Base-by-base conservation (phyloP, 352 stramenopile genomes). In the Pythium insidiosum region DNA sequence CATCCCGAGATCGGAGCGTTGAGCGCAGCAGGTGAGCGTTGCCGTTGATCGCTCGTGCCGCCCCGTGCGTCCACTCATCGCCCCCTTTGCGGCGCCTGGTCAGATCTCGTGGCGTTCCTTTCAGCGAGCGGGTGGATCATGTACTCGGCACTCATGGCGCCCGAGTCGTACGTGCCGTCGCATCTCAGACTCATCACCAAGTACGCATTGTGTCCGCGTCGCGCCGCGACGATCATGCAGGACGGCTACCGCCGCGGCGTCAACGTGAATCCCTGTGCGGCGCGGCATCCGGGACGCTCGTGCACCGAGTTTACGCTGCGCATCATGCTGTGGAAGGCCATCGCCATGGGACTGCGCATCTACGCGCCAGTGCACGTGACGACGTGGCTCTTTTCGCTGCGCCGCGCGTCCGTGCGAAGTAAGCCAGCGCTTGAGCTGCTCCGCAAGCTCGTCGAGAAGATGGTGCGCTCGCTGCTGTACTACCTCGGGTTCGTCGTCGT, bases 111-210 rank as follows among this genome's bases (percentile, higher is more conserved):
- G 3, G 51, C 61, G 28, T 86, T 82, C 53, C 67, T 82, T 54
- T 46, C 50, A 21, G 58, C 63, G 2, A 55, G 66, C 6, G 73
- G 66, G 2, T 86, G 70, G 73, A 81, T 83, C 54, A 68, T 77
- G 47, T 74, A 66, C 50, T 79, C 73, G 6, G 61, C 47, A 2
- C 68, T 82, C 31, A 80, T 84, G 53, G 54, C 78, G 31, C 73
- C 70, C 2, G 68, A 81, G 9, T 75, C 64, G 38, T 85, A 79
- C 50, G 58, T 75, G 19, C 57, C 55, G 4, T 67, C 67, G 1
- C 70, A 85, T 50, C 54, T 85, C 52, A 52, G 61, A 23, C 63
- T 75, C 37, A 72, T 85, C 43, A 71, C 75, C 47, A 76, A 72
- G 53, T 80, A 81, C 56, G 70, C 73, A 38, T 47, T 82, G 31